phyloP scores from a whole-genome alignment of 495 filamentous ascomycete species.

The Hyphodiscus hymeniophilus region DNA sequence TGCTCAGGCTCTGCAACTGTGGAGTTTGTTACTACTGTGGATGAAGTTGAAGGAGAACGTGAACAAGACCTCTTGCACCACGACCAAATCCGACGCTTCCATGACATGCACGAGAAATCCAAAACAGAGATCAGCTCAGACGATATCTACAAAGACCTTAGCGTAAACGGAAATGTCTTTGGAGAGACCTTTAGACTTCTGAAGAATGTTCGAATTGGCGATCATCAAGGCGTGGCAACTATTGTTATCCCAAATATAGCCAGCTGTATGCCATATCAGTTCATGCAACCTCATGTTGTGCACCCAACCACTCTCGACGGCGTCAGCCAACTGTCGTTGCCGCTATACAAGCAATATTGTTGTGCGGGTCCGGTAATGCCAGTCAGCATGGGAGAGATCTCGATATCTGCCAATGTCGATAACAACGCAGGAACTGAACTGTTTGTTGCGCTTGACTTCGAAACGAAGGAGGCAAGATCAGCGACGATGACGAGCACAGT shows the following conservation, averaged over 20 bases:
- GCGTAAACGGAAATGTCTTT: background rate
- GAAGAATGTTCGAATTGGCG: background rate
- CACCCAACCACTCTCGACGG: conserved; percentile 35
- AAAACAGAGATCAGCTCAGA: no score
- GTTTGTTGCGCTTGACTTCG: background rate
- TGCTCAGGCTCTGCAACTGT: background rate
- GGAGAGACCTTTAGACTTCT: background rate
- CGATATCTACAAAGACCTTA: background rate
- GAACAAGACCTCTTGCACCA: background rate
- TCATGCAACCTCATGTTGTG: conserved; percentile 32
- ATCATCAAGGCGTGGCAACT: background rate
- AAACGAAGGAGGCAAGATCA: background rate
- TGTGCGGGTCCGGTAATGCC: background rate
- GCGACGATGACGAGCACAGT: no score
- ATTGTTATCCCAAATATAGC: background rate
- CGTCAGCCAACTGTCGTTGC: conserved; percentile 4
- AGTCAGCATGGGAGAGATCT: background rate
- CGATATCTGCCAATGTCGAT: background rate
- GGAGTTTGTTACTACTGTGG: background rate
- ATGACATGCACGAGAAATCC: no score
- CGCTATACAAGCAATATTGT: background rate
- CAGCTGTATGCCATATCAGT: conserved; percentile 32
- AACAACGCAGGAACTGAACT: background rate
- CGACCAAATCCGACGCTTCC: background rate
- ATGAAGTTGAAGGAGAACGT: background rate